Percentiles rank a stretch among this genome's conserved stretches.
Conservation (phyloP, 257 asterid genomes). For the Coffea eugenioides region DNA sequence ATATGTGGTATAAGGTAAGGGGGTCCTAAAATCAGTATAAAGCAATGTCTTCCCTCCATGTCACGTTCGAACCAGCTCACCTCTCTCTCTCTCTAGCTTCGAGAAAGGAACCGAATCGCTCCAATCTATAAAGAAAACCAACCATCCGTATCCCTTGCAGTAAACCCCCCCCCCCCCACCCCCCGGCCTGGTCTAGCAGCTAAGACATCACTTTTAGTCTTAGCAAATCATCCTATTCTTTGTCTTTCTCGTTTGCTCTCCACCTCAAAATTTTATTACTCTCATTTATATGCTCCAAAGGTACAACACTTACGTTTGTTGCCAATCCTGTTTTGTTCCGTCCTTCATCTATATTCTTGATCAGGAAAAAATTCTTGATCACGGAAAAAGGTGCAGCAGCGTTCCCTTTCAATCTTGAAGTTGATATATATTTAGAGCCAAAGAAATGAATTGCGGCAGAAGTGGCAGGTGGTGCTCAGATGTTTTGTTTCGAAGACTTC, state of each 20-base stretch:
- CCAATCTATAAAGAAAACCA: slow-evolving; percentile 53
- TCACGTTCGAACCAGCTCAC: slow-evolving; percentile 40
- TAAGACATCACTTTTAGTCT: neutral
- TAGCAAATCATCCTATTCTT: neutral
- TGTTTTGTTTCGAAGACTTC: slow-evolving; percentile 29
- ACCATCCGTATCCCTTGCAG: slow-evolving; percentile 39
- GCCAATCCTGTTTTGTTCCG: neutral
- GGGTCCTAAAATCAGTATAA: slow-evolving; percentile 29
- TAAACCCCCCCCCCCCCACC: slow-evolving; percentile 19
- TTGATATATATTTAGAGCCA: neutral
- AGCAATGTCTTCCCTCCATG: slow-evolving; percentile 48
- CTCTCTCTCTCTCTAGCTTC: slow-evolving; percentile 29
- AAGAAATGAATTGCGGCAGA: slow-evolving; percentile 25
- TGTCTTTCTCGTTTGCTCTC: neutral
- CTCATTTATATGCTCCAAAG: neutral
- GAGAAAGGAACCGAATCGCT: slow-evolving; percentile 50
- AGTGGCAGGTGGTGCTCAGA: slow-evolving; percentile 24
- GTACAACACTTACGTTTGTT: slow-evolving; percentile 5
- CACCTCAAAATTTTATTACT: neutral
- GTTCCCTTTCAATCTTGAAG: no score
- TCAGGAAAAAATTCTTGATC: no score
- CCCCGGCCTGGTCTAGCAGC: neutral
- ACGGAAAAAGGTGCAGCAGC: no score
- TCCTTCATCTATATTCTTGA: neutral
- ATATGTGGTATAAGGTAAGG: slow-evolving; percentile 3